phyloP scores from a whole-genome alignment of 2,329 filamentous ascomycete species.

The Fusarium sp. region DNA sequence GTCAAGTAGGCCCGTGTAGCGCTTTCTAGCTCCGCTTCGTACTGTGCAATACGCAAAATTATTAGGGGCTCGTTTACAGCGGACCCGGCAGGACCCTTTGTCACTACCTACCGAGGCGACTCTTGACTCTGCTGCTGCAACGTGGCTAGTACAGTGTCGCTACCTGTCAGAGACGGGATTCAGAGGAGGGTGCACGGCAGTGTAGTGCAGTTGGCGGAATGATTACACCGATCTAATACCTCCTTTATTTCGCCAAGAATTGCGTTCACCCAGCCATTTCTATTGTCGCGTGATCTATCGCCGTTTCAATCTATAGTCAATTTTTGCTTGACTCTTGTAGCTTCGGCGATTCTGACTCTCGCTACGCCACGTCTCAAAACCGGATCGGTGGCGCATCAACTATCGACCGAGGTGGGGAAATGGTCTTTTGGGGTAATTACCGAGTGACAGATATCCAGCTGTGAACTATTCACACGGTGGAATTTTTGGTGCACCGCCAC shows the following conservation, averaged over 20 bases:
- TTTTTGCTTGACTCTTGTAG: not conserved
- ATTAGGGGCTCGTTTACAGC: constrained; percentile 22
- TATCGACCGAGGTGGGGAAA: constrained; percentile 8
- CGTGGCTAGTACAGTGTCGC: constrained; percentile 5
- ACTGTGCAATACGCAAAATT: constrained; percentile 2
- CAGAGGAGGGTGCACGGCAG: constrained; percentile 2
- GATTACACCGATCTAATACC: constrained; percentile 1
- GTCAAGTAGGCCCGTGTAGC: constrained; percentile 9
- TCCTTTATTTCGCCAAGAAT: not conserved
- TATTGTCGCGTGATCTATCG: not conserved
- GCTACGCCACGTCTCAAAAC: constrained; percentile 15
- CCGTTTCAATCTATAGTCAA: not conserved
- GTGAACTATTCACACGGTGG: constrained; percentile 5
- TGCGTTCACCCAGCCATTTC: not conserved
- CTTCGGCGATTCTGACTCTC: not conserved
- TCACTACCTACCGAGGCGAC: no score
- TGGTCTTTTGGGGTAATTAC: constrained; percentile 8
- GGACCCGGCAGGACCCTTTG: not conserved
- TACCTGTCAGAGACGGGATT: not conserved
- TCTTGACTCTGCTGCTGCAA: not conserved
- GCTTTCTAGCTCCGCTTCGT: constrained; percentile 4
- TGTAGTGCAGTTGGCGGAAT: constrained; percentile 5
- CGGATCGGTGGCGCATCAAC: constrained; percentile 1
- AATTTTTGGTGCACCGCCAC: constrained; percentile 19
- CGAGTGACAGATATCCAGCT: constrained; percentile 3